Evolutionary conservation across 1,139 yeast species (phyloP).

Genomic region (Meyerozyma athensensis): DNA sequence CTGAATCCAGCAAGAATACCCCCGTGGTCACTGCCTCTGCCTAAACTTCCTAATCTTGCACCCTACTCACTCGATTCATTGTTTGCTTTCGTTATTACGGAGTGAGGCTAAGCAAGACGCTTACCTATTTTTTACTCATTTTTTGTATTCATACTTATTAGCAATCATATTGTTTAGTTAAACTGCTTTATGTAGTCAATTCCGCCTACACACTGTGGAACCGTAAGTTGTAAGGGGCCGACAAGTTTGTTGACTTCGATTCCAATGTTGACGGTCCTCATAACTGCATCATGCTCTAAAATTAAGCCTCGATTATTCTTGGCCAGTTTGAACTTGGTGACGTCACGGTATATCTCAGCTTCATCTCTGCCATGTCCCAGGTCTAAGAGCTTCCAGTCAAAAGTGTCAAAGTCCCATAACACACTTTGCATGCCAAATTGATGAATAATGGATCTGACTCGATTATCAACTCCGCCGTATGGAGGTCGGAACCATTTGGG

Average conservation of each 20-base stretch:
- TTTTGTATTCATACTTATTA: slow-evolving; percentile 1
- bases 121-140: neutral
- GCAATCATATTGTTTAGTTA: slow-evolving; percentile 5
- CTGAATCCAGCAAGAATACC: slow-evolving; percentile 3
- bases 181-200: slow-evolving; percentile 37
- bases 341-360: slow-evolving; percentile 49
- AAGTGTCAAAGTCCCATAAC: slow-evolving; percentile 87
- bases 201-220: slow-evolving; percentile 81
- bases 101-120: neutral
- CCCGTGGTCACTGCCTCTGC: slow-evolving; percentile 15
- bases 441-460: slow-evolving; percentile 73
- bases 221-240: slow-evolving; percentile 56
- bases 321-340: slow-evolving; percentile 43
- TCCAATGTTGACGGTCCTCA: slow-evolving; percentile 66
- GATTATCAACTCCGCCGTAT: slow-evolving; percentile 86
- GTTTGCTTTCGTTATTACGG: neutral
- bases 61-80: neutral
- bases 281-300: slow-evolving; percentile 77
- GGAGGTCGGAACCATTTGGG: slow-evolving; percentile 97
- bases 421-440: slow-evolving; percentile 87
- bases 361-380: slow-evolving; percentile 30
- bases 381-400: slow-evolving; percentile 77
- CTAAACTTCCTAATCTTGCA: slow-evolving; percentile 4
- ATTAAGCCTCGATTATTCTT: slow-evolving; percentile 54
- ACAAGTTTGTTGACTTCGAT: slow-evolving; percentile 47